phyloP scores from a whole-genome alignment of 2,329 filamentous ascomycete genomes.

The Neonectria hederae region DNA sequence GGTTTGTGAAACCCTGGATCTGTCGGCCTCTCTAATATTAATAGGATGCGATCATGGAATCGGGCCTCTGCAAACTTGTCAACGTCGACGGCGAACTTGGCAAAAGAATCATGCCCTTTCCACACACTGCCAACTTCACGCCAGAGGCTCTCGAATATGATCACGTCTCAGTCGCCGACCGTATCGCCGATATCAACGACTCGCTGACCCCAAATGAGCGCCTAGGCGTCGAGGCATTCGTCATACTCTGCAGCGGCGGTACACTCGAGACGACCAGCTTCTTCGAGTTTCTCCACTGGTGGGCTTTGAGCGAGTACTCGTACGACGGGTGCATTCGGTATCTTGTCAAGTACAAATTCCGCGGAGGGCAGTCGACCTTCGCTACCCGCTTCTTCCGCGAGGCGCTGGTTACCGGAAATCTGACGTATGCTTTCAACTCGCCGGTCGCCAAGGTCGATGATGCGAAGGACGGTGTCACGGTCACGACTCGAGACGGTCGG shows the following conservation, averaged over 20 bases:
- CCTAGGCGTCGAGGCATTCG: constrained; percentile 50
- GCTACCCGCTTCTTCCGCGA: constrained; percentile 57
- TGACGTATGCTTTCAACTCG: constrained; percentile 54
- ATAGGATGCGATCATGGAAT: constrained; percentile 44
- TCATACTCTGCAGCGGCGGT: constrained; percentile 54
- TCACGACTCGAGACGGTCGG: constrained; percentile 46
- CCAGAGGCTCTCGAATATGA: constrained; percentile 49
- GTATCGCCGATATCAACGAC: constrained; percentile 52
- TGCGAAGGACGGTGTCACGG: constrained; percentile 40
- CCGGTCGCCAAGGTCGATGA: constrained; percentile 48
- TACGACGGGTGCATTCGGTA: constrained; percentile 51
- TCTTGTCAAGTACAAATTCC: constrained; percentile 55
- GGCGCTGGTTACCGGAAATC: constrained; percentile 48
- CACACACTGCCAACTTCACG: constrained; percentile 49
- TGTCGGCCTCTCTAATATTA: fast-evolving
- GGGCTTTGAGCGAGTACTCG: constrained; percentile 54
- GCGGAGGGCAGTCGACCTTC: constrained; percentile 55
- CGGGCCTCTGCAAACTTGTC: constrained; percentile 53
- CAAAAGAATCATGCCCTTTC: constrained; percentile 51
- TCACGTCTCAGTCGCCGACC: constrained; percentile 52
- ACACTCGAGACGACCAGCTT: constrained; percentile 55
- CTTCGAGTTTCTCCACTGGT: constrained; percentile 60
- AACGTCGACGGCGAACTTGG: constrained; percentile 56
- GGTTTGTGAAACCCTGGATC: constrained; percentile 28
- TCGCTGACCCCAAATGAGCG: constrained; percentile 53